Evolutionary conservation across 2,329 filamentous ascomycete genomes (phyloP).

Genomic region (Triangularia setosa): DNA sequence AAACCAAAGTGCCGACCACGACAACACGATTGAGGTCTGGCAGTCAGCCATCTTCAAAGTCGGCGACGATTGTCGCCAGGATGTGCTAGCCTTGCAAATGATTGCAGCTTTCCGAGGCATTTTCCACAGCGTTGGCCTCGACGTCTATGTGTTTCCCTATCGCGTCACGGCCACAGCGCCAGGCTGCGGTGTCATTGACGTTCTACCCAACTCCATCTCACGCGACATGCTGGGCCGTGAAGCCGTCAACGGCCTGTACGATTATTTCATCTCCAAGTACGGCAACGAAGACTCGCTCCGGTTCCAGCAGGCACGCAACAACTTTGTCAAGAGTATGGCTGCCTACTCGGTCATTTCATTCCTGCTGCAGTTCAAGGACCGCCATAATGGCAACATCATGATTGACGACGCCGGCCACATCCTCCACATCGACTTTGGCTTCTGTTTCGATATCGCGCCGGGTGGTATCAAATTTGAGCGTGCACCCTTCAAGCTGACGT

Average conservation of each 20-base stretch:
- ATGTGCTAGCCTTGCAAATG: conserved; percentile 94
- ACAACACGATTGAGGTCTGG: conserved; percentile 82
- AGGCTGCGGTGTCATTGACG: conserved; percentile 96
- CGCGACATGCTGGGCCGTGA: conserved; percentile 98
- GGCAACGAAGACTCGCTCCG: conserved; percentile 91
- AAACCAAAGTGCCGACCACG: conserved; percentile 36
- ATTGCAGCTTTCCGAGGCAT: conserved; percentile 97
- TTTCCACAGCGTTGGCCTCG: conserved; percentile 89
- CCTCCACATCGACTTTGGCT: conserved; percentile 97
- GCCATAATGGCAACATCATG: conserved; percentile 99
- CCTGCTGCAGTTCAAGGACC: conserved; percentile 96
- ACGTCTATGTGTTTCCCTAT: conserved; percentile 96
- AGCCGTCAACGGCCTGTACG: conserved; percentile 95
- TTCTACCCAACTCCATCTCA: conserved; percentile 94
- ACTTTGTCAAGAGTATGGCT: conserved; percentile 99
- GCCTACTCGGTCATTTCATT: conserved; percentile 97
- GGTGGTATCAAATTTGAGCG: conserved; percentile 97
- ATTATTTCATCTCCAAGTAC: conserved; percentile 97
- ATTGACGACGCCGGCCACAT: conserved; percentile 96
- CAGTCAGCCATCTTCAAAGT: conserved; percentile 99
- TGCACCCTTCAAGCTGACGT: conserved; percentile 95
- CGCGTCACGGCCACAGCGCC: conserved; percentile 95
- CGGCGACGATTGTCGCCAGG: conserved; percentile 95
- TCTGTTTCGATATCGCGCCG: conserved; percentile 98
- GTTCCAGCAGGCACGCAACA: conserved; percentile 91